Evolutionary conservation across 257 asterid genomes (phyloP).

Genomic region (Rhazya stricta): DNA sequence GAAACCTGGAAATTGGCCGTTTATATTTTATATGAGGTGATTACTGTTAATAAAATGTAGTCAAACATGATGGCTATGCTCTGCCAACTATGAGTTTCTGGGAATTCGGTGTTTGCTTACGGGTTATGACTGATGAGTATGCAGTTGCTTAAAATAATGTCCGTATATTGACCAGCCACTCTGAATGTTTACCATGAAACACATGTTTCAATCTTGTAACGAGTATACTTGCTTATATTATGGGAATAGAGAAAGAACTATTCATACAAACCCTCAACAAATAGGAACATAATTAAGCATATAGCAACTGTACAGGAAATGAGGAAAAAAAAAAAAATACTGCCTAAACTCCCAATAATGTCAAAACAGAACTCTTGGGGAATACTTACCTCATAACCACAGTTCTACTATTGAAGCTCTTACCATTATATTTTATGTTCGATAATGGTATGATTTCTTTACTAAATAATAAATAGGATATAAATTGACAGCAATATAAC

Average conservation of each 20-base stretch:
- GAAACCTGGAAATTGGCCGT: slow-evolving; percentile 23
- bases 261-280: not conserved
- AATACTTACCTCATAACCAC: not conserved
- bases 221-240: not conserved
- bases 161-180: not conserved
- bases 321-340: not conserved
- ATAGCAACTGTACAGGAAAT: not conserved
- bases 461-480: not conserved
- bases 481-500: not conserved
- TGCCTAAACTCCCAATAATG: not conserved
- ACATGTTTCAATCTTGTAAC: not conserved
- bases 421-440: not conserved
- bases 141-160: not conserved
- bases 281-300: not conserved
- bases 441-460: not conserved
- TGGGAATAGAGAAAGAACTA: not conserved
- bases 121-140: not conserved
- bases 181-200: not conserved
- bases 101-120: not conserved
- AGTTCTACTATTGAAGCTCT: not conserved
- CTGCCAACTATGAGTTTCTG: not conserved
- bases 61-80: slow-evolving; percentile 12
- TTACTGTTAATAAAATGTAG: not conserved
- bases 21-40: not conserved
- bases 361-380: not conserved